Conservation (phyloP, 2,329 filamentous ascomycete genomes). For the Nigrograna mackinnonii region DNA sequence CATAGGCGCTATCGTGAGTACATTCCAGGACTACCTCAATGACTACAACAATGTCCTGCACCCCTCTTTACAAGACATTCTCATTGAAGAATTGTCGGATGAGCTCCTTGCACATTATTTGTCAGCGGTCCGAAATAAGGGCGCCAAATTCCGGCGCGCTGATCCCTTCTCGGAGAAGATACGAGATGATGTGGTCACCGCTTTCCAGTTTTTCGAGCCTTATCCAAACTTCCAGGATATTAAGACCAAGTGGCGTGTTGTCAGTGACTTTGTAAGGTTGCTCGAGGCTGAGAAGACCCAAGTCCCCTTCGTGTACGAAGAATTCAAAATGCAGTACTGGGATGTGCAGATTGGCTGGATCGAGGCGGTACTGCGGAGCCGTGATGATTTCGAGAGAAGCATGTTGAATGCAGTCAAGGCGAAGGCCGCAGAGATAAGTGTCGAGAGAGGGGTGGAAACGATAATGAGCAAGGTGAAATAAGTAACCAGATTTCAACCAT, state of each 20-base stretch:
- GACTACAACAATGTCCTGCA: constrained; percentile 87
- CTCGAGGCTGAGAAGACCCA: constrained; percentile 74
- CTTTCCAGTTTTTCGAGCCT: constrained; percentile 84
- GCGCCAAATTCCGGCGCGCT: constrained; percentile 80
- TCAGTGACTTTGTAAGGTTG: constrained; percentile 79
- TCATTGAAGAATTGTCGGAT: constrained; percentile 91
- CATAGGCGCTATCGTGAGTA: constrained; percentile 92
- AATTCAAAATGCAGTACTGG: constrained; percentile 87
- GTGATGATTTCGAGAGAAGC: constrained; percentile 91
- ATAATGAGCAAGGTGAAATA: constrained; percentile 88
- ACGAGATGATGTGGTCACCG: constrained; percentile 87
- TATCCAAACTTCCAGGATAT: constrained; percentile 62
- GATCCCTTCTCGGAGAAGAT: constrained; percentile 94
- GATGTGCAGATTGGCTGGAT: constrained; percentile 96
- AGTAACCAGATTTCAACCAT: no score
- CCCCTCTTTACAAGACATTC: constrained; percentile 84
- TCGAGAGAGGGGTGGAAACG: constrained; percentile 83
- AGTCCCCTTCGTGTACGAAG: constrained; percentile 77
- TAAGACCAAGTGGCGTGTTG: constrained; percentile 90
- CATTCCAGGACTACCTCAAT: constrained; percentile 90
- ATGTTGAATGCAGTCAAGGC: constrained; percentile 90
- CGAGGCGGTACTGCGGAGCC: constrained; percentile 80
- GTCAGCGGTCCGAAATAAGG: constrained; percentile 81
- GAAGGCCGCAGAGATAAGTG: constrained; percentile 81
- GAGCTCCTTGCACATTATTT: constrained; percentile 89